Evolutionary conservation across 2,329 filamentous ascomycete genomes (phyloP).

Genomic region (Diatrype stigma): DNA sequence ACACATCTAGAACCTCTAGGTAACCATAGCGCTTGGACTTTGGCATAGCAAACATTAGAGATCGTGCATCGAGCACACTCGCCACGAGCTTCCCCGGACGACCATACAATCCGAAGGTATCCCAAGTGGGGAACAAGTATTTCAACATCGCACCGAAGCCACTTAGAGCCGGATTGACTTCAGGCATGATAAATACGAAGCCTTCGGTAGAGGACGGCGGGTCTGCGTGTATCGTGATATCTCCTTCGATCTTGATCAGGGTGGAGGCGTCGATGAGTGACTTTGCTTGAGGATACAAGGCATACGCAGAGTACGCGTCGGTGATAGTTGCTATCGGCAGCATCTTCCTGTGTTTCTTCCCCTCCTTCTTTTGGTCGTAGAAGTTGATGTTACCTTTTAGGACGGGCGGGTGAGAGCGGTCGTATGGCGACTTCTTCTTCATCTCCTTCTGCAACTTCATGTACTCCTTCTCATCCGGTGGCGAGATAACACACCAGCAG

Average conservation of each 20-base stretch:
- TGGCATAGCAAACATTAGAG: slow-evolving; percentile 98
- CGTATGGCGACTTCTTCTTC: slow-evolving; percentile 80
- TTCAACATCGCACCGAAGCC: slow-evolving; percentile 95
- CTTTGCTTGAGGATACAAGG: slow-evolving; percentile 93
- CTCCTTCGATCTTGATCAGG: slow-evolving; percentile 87
- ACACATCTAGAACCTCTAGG: slow-evolving; percentile 82
- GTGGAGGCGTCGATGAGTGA: slow-evolving; percentile 92
- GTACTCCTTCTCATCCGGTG: slow-evolving; percentile 89
- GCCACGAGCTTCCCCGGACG: slow-evolving; percentile 82
- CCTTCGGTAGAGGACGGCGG: slow-evolving; percentile 79
- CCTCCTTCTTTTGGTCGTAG: slow-evolving; percentile 71
- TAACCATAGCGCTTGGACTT: slow-evolving; percentile 85
- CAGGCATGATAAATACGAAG: slow-evolving; percentile 97
- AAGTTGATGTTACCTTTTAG: slow-evolving; percentile 92
- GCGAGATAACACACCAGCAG: slow-evolving; percentile 93
- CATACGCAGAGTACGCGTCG: slow-evolving; percentile 87
- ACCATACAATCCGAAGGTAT: slow-evolving; percentile 88
- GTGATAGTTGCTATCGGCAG: slow-evolving; percentile 87
- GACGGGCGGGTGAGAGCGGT: slow-evolving; percentile 60
- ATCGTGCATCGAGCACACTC: slow-evolving; percentile 79
- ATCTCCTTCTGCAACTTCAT: slow-evolving; percentile 77
- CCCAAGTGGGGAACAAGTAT: slow-evolving; percentile 90
- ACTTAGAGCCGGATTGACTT: slow-evolving; percentile 82
- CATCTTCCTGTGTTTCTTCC: slow-evolving; percentile 87
- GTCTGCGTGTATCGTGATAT: slow-evolving; percentile 79